Evolutionary conservation across 208 protist species (phyloP).

Genomic region (Crithidia brevicula): DNA sequence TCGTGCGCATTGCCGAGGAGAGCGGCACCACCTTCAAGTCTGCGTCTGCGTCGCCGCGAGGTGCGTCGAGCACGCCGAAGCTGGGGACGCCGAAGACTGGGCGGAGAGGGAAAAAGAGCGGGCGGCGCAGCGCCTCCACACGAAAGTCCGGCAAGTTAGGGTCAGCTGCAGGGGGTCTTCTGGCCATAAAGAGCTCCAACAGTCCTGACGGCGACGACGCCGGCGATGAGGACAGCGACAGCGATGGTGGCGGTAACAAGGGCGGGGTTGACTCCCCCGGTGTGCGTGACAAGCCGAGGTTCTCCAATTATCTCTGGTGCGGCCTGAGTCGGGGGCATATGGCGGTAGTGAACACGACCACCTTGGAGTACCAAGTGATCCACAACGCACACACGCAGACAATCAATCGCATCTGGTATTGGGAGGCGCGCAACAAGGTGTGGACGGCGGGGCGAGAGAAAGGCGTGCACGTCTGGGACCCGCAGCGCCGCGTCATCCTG

Average conservation of each 20-base stretch:
- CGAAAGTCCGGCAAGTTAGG: constrained; percentile 21
- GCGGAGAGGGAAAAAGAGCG: constrained; percentile 22
- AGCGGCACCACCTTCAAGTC: constrained; percentile 73
- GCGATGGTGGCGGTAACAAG: background rate
- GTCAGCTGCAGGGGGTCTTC: background rate
- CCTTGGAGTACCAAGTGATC: constrained; percentile 52
- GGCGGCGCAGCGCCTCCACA: constrained; percentile 12
- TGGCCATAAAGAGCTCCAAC: background rate
- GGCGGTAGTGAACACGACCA: constrained; percentile 69
- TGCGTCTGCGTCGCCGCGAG: constrained; percentile 13
- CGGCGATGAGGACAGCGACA: constrained; percentile 9
- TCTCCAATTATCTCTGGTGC: constrained; percentile 71
- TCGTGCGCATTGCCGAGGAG: constrained; percentile 70
- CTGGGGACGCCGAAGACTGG: constrained; percentile 12
- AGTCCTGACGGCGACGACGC: constrained; percentile 6
- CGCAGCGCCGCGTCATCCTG: constrained; percentile 68
- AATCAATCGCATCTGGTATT: constrained; percentile 75
- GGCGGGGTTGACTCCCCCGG: background rate
- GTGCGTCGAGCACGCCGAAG: constrained; percentile 9
- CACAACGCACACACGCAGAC: constrained; percentile 73
- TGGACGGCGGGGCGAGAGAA: constrained; percentile 88
- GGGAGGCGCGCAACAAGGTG: constrained; percentile 68
- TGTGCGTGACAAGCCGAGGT: constrained; percentile 11
- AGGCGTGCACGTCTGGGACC: constrained; percentile 84
- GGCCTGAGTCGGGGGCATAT: constrained; percentile 75